Evolutionary conservation across 805 yeast genomes (phyloP).

Genomic region (Danielia reshetovae): DNA sequence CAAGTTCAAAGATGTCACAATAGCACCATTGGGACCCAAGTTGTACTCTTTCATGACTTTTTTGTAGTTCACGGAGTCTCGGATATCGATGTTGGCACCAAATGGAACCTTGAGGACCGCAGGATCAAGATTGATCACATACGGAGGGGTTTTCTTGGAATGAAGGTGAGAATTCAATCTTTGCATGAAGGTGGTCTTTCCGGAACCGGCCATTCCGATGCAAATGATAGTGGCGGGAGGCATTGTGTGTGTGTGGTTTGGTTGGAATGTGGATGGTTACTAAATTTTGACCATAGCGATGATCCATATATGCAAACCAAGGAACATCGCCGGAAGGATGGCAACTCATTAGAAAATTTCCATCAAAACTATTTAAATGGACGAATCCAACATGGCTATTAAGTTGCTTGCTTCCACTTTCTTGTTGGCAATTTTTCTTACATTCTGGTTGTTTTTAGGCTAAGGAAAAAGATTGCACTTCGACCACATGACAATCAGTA

Average conservation of each 20-base stretch:
- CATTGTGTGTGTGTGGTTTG: conserved; percentile 10
- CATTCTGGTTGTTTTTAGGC: too few relatives aligned
- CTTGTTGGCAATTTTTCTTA: too few relatives aligned
- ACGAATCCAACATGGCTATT: too few relatives aligned
- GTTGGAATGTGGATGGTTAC: too few relatives aligned
- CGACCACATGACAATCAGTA: conserved; percentile 4
- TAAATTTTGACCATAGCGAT: too few relatives aligned
- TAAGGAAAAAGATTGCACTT: too few relatives aligned
- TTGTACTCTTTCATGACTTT: conserved; percentile 96
- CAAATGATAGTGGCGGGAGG: conserved; percentile 35
- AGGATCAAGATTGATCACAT: conserved; percentile 92
- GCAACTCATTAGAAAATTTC: too few relatives aligned
- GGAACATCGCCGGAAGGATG: too few relatives aligned
- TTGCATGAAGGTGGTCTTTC: conserved; percentile 98
- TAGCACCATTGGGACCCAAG: conserved; percentile 97
- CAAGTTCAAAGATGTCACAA: conserved; percentile 88
- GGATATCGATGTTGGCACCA: conserved; percentile 89
- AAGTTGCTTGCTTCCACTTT: too few relatives aligned
- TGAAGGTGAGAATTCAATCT: conserved; percentile 87
- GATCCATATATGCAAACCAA: too few relatives aligned
- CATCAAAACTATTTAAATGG: too few relatives aligned
- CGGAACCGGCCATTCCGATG: conserved; percentile 63
- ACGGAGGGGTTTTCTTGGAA: conserved; percentile 68
- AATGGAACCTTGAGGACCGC: conserved; percentile 94
- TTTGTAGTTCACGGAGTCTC: conserved; percentile 93